phyloP scores from a whole-genome alignment of 2,329 filamentous ascomycete genomes.

The Chlorencoelia australis region DNA sequence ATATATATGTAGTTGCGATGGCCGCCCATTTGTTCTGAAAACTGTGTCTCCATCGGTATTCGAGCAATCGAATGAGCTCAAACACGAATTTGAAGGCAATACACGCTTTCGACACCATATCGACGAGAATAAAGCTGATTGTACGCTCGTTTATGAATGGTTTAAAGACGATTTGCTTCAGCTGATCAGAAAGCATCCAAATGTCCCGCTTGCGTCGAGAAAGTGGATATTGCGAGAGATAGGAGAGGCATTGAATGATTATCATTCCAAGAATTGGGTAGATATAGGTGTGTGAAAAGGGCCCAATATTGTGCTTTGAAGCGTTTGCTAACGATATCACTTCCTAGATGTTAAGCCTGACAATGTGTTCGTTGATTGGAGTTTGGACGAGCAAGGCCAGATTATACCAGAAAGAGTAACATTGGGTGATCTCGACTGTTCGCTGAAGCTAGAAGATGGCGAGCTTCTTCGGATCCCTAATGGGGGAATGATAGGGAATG shows the following conservation, averaged over 20 bases:
- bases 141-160: slow-evolving; percentile 1
- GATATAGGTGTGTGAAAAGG: slow-evolving; percentile 8
- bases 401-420: slow-evolving; percentile 1
- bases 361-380: slow-evolving; percentile 8
- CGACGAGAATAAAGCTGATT: not conserved
- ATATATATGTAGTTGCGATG: slow-evolving; percentile 1
- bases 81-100: not conserved
- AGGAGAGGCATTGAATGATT: slow-evolving; percentile 7
- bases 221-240: slow-evolving; percentile 2
- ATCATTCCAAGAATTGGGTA: slow-evolving; percentile 12
- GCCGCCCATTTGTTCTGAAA: not conserved
- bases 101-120: not conserved
- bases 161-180: not conserved
- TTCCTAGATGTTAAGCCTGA: slow-evolving; percentile 7
- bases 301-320: not conserved
- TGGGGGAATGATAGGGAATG: slow-evolving; percentile 11
- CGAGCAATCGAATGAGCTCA: slow-evolving; percentile 1
- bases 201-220: slow-evolving; percentile 3
- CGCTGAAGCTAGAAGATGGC: slow-evolving; percentile 9
- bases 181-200: not conserved
- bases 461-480: slow-evolving; percentile 10
- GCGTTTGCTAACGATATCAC: not conserved
- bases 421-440: slow-evolving; percentile 9
- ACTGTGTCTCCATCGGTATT: slow-evolving; percentile 1
- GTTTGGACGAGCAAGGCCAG: slow-evolving; percentile 3